Conservation (phyloP, 164 flowering plant species). For the Paratinospora sagittata region DNA sequence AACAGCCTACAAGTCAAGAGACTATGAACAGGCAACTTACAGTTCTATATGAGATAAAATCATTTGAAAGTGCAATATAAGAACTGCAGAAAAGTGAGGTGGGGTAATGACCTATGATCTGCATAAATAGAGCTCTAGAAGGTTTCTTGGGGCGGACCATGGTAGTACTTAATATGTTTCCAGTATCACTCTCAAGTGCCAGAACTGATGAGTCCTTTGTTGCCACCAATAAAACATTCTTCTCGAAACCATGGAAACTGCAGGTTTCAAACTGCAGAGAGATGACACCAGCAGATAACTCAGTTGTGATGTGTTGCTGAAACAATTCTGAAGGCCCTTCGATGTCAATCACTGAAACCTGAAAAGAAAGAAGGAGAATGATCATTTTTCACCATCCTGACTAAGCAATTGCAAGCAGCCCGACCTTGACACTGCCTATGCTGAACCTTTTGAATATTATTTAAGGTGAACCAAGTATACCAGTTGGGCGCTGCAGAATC, state of each 20-base stretch:
- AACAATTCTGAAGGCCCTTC: conserved; percentile 50
- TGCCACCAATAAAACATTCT: conserved; percentile 58
- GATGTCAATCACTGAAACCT: conserved; percentile 65
- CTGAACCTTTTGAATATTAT: background rate
- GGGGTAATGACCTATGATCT: conserved; percentile 43
- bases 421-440: background rate
- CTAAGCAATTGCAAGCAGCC: background rate
- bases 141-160: conserved; percentile 66
- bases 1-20: background rate
- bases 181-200: conserved; percentile 66
- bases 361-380: conserved; percentile 11
- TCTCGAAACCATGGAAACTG: conserved; percentile 69
- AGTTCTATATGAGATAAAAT: background rate
- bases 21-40: background rate
- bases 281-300: conserved; percentile 47
- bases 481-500: background rate
- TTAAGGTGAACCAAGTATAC: background rate
- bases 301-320: conserved; percentile 54
- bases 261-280: conserved; percentile 61
- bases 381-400: background rate
- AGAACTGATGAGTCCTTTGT: conserved; percentile 73
- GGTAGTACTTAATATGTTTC: conserved; percentile 43
- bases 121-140: conserved; percentile 59
- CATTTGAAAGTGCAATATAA: background rate
- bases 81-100: background rate